phyloP scores from a whole-genome alignment of 2,329 filamentous ascomycete species.

The Ploettnerulaceae sp. region DNA sequence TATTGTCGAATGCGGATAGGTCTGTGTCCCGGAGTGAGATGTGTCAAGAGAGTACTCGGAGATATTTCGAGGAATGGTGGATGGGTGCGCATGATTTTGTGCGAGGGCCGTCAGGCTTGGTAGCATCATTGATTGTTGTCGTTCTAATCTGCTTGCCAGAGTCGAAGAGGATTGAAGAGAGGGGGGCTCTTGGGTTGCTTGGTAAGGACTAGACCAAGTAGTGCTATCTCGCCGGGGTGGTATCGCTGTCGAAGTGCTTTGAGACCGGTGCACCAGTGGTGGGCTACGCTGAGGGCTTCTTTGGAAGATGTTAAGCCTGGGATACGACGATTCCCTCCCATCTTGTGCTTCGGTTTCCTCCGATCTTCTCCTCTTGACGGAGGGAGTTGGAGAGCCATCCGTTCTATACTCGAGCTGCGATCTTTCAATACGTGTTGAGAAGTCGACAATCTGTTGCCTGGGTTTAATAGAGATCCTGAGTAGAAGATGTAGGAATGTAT shows the following conservation, averaged over 20 bases:
- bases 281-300: too few relatives aligned
- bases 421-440: conserved; percentile 1
- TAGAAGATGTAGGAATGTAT: background rate
- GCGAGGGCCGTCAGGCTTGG: conserved; percentile 22
- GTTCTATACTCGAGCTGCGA: background rate
- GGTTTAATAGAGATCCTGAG: background rate
- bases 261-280: conserved; percentile 7
- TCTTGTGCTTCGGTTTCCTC: conserved; percentile 12
- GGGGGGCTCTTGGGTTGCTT: conserved; percentile 5
- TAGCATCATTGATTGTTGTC: too few relatives aligned
- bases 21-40: too few relatives aligned
- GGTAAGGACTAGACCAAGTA: conserved; percentile 17
- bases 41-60: conserved; percentile 21
- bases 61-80: conserved; percentile 4
- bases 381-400: conserved; percentile 1
- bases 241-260: conserved; percentile 10
- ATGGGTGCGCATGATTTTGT: conserved; percentile 11
- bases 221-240: conserved; percentile 8
- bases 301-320: conserved; percentile 12
- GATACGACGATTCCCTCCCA: conserved; percentile 12
- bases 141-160: too few relatives aligned
- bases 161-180: conserved; percentile 8
- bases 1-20: conserved; percentile 12
- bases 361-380: conserved; percentile 22
- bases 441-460: background rate